Base-by-base conservation (phyloP, 2,329 filamentous ascomycete genomes). In the Colletotrichum australisinense region DNA sequence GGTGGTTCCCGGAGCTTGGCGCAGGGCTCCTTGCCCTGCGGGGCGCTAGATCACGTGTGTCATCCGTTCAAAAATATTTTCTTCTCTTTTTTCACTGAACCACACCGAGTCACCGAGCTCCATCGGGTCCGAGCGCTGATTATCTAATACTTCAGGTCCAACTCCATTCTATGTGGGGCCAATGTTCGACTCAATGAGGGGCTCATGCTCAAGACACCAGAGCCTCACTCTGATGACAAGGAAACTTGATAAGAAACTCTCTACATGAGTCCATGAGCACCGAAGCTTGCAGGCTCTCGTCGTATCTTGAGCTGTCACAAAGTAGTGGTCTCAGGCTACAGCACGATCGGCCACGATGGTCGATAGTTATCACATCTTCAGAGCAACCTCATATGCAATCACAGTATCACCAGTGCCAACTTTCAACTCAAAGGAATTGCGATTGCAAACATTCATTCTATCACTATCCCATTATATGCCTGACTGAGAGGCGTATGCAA, bases 21-120 rank as follows among this genome's bases (percentile, higher is more conserved):
- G 24, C 63, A 75, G 75, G 74, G 71, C 59, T 57, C 16, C 12
- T 28, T 62, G 53, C 70, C 70, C 70, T 73, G n/a, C 12, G 28
- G 49, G 60, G 67, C 35, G 26, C 0, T 0, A 0, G 0, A 22
- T 72, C 69, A 72, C 69, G 69, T 72, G 58, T 5, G 3, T 1
- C 0, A 22, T 30, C 1, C 4, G 2, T 30, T 0, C 1, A 2
- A 52, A 24, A 52, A 8, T n/a, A 24, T 24, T 32, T 6, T 1
- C 16, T 19, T 5, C 4, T 16, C 2, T 49, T 24, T 19, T 16
- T 6, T n/a, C n/a, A n/a, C n/a, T n/a, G n/a, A n/a, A n/a, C 8
- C 22, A 62, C 19, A 49, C 19, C 8, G 8, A 19, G 24, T 12
- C n/a, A 19, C 22, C 57, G 7, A 9, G 5, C 3, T 14, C 11